Conservation (phyloP, 225 moss, liverwort and hornwort species). For the Takakia lepidozioides region DNA sequence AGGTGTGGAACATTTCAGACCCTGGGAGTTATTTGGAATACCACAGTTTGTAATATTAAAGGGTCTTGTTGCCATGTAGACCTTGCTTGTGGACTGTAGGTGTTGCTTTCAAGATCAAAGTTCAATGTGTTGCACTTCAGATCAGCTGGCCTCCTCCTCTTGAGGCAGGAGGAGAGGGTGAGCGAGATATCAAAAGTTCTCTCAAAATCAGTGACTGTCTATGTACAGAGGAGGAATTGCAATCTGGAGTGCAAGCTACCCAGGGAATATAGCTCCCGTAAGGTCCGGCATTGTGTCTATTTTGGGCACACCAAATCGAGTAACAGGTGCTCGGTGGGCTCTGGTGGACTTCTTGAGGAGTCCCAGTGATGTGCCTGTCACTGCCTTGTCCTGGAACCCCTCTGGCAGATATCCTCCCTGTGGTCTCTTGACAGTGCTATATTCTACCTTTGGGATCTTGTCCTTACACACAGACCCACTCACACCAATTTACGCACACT, state of each 20-base stretch:
- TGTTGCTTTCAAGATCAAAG: no score
- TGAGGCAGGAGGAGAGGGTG: no score
- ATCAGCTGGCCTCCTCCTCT: no score
- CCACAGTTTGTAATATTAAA: neutral
- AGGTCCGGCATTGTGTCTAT: conserved; percentile 83
- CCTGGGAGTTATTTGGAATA: neutral
- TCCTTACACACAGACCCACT: no score
- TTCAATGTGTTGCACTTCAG: no score
- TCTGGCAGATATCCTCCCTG: conserved; percentile 89
- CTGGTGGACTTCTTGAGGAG: conserved; percentile 83
- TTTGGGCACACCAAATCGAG: conserved; percentile 70
- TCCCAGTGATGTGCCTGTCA: conserved; percentile 54
- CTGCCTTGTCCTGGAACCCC: conserved; percentile 89
- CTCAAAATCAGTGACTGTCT: no score
- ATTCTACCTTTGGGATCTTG: no score
- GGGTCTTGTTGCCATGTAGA: no score
- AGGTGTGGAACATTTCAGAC: conserved; percentile 23
- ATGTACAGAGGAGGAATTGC: conserved; percentile 66
- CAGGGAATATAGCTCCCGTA: conserved; percentile 89
- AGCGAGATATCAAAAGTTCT: no score
- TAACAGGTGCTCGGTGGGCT: conserved; percentile 86
- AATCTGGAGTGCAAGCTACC: conserved; percentile 94
- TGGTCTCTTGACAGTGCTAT: no score
- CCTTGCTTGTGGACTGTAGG: no score
- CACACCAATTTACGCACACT: no score